Percentiles rank a stretch among this genome's conserved stretches.
These are phyloP conservation scores for Protomyces lactucae-debilis DNA, from an alignment of 1,139 yeast genomes.

Conservation along the genomic window DNA sequence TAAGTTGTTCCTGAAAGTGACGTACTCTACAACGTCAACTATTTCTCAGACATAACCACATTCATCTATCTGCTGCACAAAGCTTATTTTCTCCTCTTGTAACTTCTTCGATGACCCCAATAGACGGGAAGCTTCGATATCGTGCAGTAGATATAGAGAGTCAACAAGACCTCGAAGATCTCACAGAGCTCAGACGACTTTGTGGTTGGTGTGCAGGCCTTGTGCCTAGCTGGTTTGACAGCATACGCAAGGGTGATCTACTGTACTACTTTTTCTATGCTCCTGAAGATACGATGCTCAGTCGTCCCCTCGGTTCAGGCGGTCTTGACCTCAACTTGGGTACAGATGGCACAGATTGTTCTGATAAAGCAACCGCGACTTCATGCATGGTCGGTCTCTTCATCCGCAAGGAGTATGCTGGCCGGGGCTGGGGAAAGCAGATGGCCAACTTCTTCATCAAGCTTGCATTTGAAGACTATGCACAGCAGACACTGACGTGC, in stretches of 20 bases:
- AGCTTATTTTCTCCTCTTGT: too few relatives aligned
- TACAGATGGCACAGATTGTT: background rate
- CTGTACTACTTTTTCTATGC: constrained; percentile 13
- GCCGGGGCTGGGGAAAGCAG: background rate
- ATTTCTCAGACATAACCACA: too few relatives aligned
- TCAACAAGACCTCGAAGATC: background rate
- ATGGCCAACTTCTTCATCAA: background rate
- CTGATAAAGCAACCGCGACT: background rate
- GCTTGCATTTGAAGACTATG: background rate
- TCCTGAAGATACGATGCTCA: background rate
- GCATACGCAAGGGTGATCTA: constrained; percentile 5
- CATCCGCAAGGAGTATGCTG: background rate
- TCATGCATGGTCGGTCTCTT: constrained; percentile 12
- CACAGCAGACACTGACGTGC: background rate
- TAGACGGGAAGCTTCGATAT: background rate
- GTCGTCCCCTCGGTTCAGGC: constrained; percentile 8
- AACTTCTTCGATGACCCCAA: background rate
- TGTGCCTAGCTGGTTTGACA: constrained; percentile 1
- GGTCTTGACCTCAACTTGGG: constrained; percentile 9
- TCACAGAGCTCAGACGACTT: background rate
- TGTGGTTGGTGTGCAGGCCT: constrained; percentile 12
- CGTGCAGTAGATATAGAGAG: constrained; percentile 7
- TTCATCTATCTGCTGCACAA: too few relatives aligned
- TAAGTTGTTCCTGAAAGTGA: too few relatives aligned
- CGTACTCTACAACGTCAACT: too few relatives aligned